Evolutionary conservation across 148 eudicot species (phyloP).

Genomic region (Fagopyrum tataricum): DNA sequence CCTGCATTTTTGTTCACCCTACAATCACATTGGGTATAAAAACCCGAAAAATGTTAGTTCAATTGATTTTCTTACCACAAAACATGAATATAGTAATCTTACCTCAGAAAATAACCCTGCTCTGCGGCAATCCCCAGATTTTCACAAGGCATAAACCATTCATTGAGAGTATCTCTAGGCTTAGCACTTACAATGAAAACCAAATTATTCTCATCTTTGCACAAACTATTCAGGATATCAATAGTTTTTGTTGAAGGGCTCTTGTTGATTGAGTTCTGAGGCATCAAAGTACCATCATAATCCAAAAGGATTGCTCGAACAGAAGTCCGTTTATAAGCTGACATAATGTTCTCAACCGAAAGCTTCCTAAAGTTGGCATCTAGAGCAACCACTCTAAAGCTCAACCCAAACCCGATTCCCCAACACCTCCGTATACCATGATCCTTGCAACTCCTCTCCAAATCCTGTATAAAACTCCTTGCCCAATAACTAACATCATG

Average conservation of each 20-base stretch:
- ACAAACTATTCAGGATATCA: conserved; percentile 26
- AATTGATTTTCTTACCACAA: background rate
- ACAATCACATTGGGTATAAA: background rate
- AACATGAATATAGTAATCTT: background rate
- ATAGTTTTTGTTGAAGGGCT: conserved; percentile 27
- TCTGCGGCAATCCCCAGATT: conserved; percentile 47
- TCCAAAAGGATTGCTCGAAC: conserved; percentile 39
- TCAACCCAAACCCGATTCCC: conserved; percentile 42
- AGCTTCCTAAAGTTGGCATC: conserved; percentile 44
- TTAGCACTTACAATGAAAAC: conserved; percentile 41
- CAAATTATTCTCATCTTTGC: conserved; percentile 31
- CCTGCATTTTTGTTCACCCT: conserved; percentile 26
- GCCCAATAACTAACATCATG: conserved; percentile 48
- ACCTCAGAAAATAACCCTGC: conserved; percentile 47
- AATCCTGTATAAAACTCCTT: conserved; percentile 39
- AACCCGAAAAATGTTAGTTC: background rate
- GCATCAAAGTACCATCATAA: conserved; percentile 47
- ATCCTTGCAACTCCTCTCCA: conserved; percentile 42
- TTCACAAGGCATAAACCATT: conserved; percentile 42
- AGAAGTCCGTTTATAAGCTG: conserved; percentile 32
- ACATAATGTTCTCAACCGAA: conserved; percentile 36
- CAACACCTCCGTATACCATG: conserved; percentile 33
- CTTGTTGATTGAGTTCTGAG: conserved; percentile 36
- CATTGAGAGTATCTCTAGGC: conserved; percentile 24
- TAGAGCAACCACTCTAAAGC: conserved; percentile 43